Percentiles rank a stretch among this genome's conserved stretches.
Evolutionary conservation across 495 filamentous ascomycete species (phyloP).

Genomic region (Tetracladium marchalianum): DNA sequence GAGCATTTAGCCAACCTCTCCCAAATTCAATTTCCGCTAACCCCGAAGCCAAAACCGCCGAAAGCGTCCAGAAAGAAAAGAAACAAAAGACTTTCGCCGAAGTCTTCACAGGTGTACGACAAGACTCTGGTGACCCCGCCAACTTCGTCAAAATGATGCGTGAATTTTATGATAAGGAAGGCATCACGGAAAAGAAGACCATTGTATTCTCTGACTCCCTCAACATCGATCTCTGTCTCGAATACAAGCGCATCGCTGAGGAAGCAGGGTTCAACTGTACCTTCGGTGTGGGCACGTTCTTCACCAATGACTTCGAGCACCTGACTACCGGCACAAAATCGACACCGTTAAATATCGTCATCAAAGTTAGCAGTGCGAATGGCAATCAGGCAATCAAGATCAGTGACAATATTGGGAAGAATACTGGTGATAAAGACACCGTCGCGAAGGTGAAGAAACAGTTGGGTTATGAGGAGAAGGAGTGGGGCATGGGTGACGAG

Average conservation of each 20-base stretch:
- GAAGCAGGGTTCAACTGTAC: constrained; percentile 68
- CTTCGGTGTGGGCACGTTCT: constrained; percentile 90
- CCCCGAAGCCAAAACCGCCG: neutral
- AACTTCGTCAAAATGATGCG: constrained; percentile 75
- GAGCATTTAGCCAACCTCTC: constrained; percentile 63
- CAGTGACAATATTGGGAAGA: constrained; percentile 94
- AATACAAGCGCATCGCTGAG: constrained; percentile 78
- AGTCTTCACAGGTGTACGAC: constrained; percentile 77
- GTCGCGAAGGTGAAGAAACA: constrained; percentile 75
- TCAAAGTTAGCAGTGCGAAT: constrained; percentile 79
- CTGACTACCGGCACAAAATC: constrained; percentile 66
- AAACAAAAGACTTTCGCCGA: constrained; percentile 59
- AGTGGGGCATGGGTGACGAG: constrained; percentile 80
- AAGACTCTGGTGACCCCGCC: constrained; percentile 88
- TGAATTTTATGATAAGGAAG: constrained; percentile 69
- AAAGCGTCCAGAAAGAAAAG: neutral
- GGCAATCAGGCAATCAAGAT: constrained; percentile 88
- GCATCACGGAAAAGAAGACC: constrained; percentile 73
- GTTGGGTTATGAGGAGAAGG: constrained; percentile 76
- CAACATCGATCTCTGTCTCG: constrained; percentile 79
- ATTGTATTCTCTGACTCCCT: constrained; percentile 97
- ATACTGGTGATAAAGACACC: constrained; percentile 74
- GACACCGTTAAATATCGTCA: constrained; percentile 92
- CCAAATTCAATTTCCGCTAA: constrained; percentile 16
- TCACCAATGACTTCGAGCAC: constrained; percentile 84